Evolutionary conservation across 2,329 filamentous ascomycete species (phyloP), one percentile per base, ranked within the genome.

Genomic region (Scedosporium aurantiacum): DNA sequence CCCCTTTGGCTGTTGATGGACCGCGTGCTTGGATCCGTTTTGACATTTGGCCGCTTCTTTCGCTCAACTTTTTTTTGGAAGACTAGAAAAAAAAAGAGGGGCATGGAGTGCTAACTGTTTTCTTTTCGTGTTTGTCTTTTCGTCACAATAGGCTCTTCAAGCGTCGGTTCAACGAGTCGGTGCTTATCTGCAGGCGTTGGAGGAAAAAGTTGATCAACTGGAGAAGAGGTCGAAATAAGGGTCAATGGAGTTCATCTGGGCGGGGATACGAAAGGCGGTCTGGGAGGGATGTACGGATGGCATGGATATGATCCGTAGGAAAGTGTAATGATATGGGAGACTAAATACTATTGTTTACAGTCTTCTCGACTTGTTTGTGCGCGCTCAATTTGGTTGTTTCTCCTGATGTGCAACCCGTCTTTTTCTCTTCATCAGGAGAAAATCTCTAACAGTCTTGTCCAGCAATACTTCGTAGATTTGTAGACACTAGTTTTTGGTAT

Each of bases 141-240:
- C 21, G 41, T 55, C 32, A 60, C 62, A 66, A 63, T 67, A 93
- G 90, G 84, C 88, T 66, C 80, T 96, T 60, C 90, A 95, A 81
- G 80, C 84, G 57, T 88, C 90, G 41, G 90, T 92, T 61, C 85
- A 91, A 73, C 83, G 88, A 71, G 82, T 95, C 72, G 89, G 90
- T 75, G 81, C 80, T 61, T 93, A 94, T 71, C 83, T 94, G 64
- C 82, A 84, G 69, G 82, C 83, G 62, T 76, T 96, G 66, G 91
- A 96, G 76, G 82, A 88, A 68, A 90, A 88, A 77, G 81, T 93
- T 68, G 82, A 85, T 67, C 78, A 81, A 64, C 68, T 84, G 67
- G 80, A 85, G 68, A 73, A 75, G 70, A 86, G 82, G 76, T 86
- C 82, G 76, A 87, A 86, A 76, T 85, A 75, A 70, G 23, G 25